Evolutionary conservation across 2,329 filamentous ascomycete genomes (phyloP).

Genomic region (Fusarium virguliforme): DNA sequence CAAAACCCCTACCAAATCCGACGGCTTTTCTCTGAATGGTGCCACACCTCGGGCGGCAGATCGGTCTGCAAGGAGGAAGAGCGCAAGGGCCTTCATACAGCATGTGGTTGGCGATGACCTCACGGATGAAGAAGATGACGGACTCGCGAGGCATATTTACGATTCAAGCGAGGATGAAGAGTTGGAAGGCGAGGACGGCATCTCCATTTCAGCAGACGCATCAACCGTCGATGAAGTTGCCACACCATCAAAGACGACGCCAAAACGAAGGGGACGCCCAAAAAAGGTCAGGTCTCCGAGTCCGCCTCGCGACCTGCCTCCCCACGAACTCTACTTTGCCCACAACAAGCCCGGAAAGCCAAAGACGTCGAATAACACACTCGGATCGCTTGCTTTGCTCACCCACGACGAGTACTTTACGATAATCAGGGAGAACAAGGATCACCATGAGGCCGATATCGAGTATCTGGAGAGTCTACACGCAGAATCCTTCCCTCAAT

Average conservation of each 20-base stretch:
- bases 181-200: conserved; percentile 49
- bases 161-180: conserved; percentile 69
- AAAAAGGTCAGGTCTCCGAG: conserved; percentile 75
- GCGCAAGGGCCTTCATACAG: conserved; percentile 82
- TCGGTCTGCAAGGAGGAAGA: conserved; percentile 89
- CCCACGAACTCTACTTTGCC: conserved; percentile 94
- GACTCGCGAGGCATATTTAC: conserved; percentile 79
- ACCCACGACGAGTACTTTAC: conserved; percentile 94
- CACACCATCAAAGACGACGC: conserved; percentile 63
- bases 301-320: conserved; percentile 84
- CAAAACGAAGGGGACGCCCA: conserved; percentile 48
- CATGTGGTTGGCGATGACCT: conserved; percentile 75
- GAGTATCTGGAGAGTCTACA: conserved; percentile 83
- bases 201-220: conserved; percentile 33
- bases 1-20: conserved; percentile 59
- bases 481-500: conserved; percentile 87
- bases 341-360: conserved; percentile 87
- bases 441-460: conserved; percentile 80
- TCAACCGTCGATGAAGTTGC: conserved; percentile 56
- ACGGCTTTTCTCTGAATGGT: conserved; percentile 52
- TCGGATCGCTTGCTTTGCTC: conserved; percentile 81
- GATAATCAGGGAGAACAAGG: conserved; percentile 71
- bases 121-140: conserved; percentile 81
- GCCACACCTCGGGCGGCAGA: conserved; percentile 82
- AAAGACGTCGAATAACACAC: conserved; percentile 89